Conservation (phyloP, 495 filamentous ascomycete genomes). For the Hypomontagnella submonticulosa region DNA sequence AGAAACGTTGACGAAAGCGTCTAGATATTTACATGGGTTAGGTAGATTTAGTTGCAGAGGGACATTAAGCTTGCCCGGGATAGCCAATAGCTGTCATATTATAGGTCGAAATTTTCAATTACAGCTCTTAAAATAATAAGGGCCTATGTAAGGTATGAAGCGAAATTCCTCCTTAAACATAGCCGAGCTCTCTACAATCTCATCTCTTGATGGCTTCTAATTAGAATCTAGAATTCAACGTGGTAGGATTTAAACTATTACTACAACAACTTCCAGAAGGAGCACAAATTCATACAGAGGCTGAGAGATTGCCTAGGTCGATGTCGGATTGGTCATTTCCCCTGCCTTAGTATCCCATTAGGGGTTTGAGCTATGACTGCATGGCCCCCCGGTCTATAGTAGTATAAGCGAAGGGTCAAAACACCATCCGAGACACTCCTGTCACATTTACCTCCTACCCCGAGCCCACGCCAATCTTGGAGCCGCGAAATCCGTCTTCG, state of each 20-base stretch:
- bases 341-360: constrained; percentile 13
- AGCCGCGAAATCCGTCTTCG: constrained; percentile 28
- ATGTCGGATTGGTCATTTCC: constrained; percentile 14
- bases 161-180: not conserved
- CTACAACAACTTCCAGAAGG: constrained; percentile 4
- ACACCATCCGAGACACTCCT: constrained; percentile 60
- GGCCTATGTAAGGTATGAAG: too few relatives aligned
- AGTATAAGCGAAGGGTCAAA: constrained; percentile 51
- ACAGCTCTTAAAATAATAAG: too few relatives aligned
- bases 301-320: constrained; percentile 1
- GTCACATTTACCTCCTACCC: constrained; percentile 57
- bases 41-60: constrained; percentile 7
- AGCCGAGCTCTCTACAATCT: constrained; percentile 1
- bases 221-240: not conserved
- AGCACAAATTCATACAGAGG: constrained; percentile 7
- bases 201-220: constrained; percentile 2
- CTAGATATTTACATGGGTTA: not conserved
- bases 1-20: constrained; percentile 11
- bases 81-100: constrained; percentile 31
- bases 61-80: constrained; percentile 15
- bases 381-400: constrained; percentile 32
- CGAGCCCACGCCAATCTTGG: constrained; percentile 42
- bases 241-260: constrained; percentile 12
- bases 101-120: constrained; percentile 10
- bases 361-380: constrained; percentile 43